phyloP scores from a whole-genome alignment of 495 filamentous ascomycete genomes.

The Parachaetomium inaequale region DNA sequence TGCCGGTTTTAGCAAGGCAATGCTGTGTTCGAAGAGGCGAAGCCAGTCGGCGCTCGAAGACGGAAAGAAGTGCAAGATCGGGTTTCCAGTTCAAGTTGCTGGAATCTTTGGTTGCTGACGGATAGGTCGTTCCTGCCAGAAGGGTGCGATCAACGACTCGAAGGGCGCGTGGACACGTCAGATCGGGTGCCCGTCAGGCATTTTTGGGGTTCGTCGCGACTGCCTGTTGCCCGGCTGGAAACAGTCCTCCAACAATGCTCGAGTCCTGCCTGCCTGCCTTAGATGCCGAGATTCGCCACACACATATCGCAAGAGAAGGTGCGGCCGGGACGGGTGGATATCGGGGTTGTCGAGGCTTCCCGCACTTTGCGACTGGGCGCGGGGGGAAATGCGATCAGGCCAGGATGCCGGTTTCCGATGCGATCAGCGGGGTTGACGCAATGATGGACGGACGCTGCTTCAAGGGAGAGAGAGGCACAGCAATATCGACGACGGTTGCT shows the following conservation, averaged over 20 bases:
- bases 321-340: constrained; percentile 8
- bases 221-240: constrained; percentile 17
- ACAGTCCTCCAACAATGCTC: background rate
- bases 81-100: no score
- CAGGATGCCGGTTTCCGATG: constrained; percentile 17
- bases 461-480: constrained; percentile 6
- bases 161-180: constrained; percentile 26
- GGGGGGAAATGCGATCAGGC: constrained; percentile 13
- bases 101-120: background rate
- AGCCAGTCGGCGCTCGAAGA: constrained; percentile 22
- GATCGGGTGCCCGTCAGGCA: constrained; percentile 24
- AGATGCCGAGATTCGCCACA: constrained; percentile 14
- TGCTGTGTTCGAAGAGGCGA: constrained; percentile 13
- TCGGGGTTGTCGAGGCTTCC: constrained; percentile 7
- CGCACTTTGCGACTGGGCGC: constrained; percentile 11
- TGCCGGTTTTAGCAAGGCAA: background rate
- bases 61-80: constrained; percentile 3
- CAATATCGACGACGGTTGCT: constrained; percentile 3
- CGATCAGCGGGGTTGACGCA: constrained; percentile 30
- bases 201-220: constrained; percentile 18
- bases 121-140: constrained; percentile 1
- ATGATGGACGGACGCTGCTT: constrained; percentile 8
- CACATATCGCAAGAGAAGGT: constrained; percentile 19
- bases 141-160: background rate
- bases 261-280: constrained; percentile 23